Evolutionary conservation across 1,284 basidiomycete species (phyloP), one percentile per base, ranked within the genome.

Genomic region (Ceratobasidium sp.): DNA sequence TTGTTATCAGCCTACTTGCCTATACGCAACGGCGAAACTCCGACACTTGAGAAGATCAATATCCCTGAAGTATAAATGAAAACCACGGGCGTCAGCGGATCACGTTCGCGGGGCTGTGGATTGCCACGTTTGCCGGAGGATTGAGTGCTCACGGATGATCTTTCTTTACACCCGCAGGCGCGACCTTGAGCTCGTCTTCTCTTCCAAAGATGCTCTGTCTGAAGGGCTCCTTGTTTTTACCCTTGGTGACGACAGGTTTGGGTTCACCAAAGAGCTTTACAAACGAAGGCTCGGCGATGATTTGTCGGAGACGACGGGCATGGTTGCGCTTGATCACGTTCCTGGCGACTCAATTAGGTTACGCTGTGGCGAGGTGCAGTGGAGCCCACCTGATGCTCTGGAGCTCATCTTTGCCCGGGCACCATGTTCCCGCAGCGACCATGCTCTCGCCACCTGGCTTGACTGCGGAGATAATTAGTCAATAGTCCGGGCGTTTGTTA

Each of bases 81-180:
- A 35, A 40, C 42, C 49, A 57, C 10, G 10, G n/a, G 17, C 20
- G 22, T 67, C 38, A 15, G 10, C 35, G n/a, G 25, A 32, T 49
- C 13, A 32, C 32, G 40, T 17, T 29, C 13, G 1, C 7, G 6
- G 29, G 29, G 6, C 6, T n/a, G 34, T 22, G 20, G 17, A 29
- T n/a, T 32, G 67, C 62, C 52, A 53, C 49, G 53, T 13, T 32
- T 45, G 27, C 55, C 47, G 38, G n/a, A 5, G 27, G 38, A 60
- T 68, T 56, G 27, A 65, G 32, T 53, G 27, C 80, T 29, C 67
- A 90, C 90, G 82, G 81, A 76, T 96, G 93, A 22, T 82, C 83
- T 78, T 93, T 96, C 68, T 87, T 85, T n/a, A 94, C 79, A 0
- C 94, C 94, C 76, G 95, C 95, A 0, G 93, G 93, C 10, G 93